A percentile compares a stretch with the other conserved stretches of the same genome.
These are phyloP conservation scores for Carex scoparia DNA, from an alignment of 176 grass and related monocot genomes.

Conservation along the genomic window DNA sequence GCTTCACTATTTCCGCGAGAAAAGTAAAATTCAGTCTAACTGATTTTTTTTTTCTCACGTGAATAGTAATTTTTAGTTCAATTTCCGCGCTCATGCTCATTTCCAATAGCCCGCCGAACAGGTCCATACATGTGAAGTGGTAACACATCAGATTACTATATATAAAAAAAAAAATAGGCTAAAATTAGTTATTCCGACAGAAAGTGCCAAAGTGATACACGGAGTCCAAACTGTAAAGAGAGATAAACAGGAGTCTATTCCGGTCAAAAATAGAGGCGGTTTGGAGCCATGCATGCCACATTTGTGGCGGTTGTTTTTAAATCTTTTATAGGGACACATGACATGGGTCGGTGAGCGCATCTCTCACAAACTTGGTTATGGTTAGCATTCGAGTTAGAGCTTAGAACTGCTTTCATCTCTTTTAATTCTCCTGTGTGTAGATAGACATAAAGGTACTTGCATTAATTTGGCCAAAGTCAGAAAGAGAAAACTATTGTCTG, in stretches of 20 bases:
- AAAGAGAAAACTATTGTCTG: too few species aligned
- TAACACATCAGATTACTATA: background rate
- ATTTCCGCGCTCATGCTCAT: too few species aligned
- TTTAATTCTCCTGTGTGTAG: too few species aligned
- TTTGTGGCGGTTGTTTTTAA: background rate
- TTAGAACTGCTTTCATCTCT: background rate
- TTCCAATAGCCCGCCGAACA: too few species aligned
- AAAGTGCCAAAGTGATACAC: background rate
- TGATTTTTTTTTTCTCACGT: too few species aligned
- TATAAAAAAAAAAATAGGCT: background rate
- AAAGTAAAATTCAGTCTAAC: too few species aligned
- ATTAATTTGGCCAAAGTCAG: too few species aligned
- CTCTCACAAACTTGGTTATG: background rate
- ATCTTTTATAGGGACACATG: background rate
- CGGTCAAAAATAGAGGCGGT: slow-evolving; percentile 17
- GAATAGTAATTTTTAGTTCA: too few species aligned
- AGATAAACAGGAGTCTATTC: background rate
- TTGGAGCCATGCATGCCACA: slow-evolving; percentile 1
- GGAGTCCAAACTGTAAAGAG: background rate
- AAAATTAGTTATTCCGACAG: background rate
- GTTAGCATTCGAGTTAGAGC: background rate
- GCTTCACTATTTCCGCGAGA: too few species aligned
- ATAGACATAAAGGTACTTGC: too few species aligned
- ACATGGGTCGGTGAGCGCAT: slow-evolving; percentile 14
- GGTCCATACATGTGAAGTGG: too few species aligned